Conservation (phyloP, 257 asterid genomes). For the Solanum boliviense region DNA sequence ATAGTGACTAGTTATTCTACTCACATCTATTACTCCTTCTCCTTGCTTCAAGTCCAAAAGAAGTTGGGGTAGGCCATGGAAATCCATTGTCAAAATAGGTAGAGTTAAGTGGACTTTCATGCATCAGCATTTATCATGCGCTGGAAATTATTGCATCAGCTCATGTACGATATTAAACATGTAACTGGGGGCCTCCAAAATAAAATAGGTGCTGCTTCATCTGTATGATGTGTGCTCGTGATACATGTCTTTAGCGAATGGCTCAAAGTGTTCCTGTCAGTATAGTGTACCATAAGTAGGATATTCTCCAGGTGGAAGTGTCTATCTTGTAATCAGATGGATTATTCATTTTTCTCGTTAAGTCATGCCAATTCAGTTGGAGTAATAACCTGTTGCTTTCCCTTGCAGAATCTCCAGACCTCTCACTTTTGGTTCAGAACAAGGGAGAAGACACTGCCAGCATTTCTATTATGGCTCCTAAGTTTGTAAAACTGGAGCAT, state of each 20-base stretch:
- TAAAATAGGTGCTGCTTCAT: neutral
- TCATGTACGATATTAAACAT: neutral
- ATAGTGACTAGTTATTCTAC: neutral
- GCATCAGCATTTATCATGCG: neutral
- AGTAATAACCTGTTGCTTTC: constrained; percentile 2
- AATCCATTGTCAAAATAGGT: neutral
- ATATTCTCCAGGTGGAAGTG: neutral
- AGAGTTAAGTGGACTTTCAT: neutral
- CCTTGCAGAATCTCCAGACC: constrained; percentile 62
- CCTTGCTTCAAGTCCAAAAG: neutral
- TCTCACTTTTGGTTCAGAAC: constrained; percentile 77
- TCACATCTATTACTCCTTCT: neutral
- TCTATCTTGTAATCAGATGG: neutral
- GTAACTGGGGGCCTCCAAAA: neutral
- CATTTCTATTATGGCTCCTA: constrained; percentile 50
- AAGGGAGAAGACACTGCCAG: constrained; percentile 40
- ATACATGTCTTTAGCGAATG: neutral
- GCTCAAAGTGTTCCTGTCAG: neutral
- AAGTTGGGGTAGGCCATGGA: neutral
- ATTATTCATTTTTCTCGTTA: neutral
- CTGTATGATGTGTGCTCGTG: neutral
- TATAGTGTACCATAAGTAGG: neutral
- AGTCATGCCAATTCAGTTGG: neutral
- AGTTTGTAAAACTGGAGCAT: constrained; percentile 50
- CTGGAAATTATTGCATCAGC: neutral